Conservation (phyloP, 2,329 filamentous ascomycete genomes). For the Elsinoe arachidis region DNA sequence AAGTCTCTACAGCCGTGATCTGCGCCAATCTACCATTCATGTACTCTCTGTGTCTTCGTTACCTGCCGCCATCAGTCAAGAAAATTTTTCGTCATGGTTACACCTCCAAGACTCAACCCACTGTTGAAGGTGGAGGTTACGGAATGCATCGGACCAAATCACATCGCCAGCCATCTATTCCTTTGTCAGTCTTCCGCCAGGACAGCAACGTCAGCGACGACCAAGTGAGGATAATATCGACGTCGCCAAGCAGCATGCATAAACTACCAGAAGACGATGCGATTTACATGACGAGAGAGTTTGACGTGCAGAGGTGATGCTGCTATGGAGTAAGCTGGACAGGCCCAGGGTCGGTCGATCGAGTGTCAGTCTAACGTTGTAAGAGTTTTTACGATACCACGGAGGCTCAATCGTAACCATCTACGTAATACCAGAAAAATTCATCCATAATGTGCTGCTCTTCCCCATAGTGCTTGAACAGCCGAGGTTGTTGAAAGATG, state of each 20-base stretch:
- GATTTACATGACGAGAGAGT: neutral
- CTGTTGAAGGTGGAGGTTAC: neutral
- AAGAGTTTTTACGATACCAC: neutral
- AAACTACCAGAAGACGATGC: neutral
- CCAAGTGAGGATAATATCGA: neutral
- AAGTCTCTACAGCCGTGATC: neutral
- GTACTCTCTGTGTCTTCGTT: neutral
- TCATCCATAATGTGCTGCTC: neutral
- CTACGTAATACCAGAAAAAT: neutral
- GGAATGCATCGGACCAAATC: neutral
- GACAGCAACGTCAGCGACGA: neutral
- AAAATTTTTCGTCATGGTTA: constrained; percentile 4
- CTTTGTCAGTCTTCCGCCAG: neutral
- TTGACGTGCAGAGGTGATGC: neutral
- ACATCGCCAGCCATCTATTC: neutral
- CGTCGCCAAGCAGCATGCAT: neutral
- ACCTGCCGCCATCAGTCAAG: neutral
- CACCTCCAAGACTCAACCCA: neutral
- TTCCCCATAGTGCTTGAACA: neutral
- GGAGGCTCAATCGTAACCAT: neutral
- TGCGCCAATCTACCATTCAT: constrained; percentile 2
- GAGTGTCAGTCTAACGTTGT: neutral
- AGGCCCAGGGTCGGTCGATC: neutral
- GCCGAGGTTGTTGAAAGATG: neutral
- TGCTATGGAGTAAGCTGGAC: neutral